Evolutionary conservation across 805 yeast species (phyloP).

Genomic region (Cyberlindnera saturnus): DNA sequence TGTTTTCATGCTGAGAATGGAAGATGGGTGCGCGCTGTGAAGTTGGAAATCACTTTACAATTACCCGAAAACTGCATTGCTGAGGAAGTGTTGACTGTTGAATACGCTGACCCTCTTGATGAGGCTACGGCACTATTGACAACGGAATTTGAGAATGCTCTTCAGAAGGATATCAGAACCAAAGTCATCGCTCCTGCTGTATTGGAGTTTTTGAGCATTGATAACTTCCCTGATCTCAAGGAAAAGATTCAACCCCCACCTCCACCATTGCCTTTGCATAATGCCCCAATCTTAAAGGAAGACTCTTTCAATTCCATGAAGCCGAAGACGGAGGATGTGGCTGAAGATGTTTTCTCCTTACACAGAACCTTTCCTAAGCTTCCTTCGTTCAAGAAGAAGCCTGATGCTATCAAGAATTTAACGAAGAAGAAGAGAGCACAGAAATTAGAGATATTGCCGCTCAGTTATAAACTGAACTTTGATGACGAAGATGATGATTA

Average conservation of each 20-base stretch:
- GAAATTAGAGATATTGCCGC: conserved; percentile 20
- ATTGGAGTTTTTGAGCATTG: conserved; percentile 52
- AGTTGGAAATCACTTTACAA: conserved; percentile 31
- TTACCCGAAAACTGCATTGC: conserved; percentile 14
- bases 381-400: conserved; percentile 20
- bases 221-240: conserved; percentile 45
- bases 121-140: conserved; percentile 55
- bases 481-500: conserved; percentile 12
- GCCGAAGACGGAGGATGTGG: conserved; percentile 5
- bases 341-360: conserved; percentile 20
- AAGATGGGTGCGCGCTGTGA: conserved; percentile 37
- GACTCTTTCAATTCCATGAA: neutral
- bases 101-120: conserved; percentile 35
- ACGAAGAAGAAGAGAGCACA: conserved; percentile 6
- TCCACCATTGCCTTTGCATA: conserved; percentile 2
- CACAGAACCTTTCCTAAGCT: conserved; percentile 8
- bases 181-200: conserved; percentile 66
- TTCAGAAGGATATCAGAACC: conserved; percentile 69
- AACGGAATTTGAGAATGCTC: conserved; percentile 56
- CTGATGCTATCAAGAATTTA: conserved; percentile 17
- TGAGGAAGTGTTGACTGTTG: conserved; percentile 4
- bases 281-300: neutral
- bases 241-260: conserved; percentile 25
- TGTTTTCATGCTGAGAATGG: conserved; percentile 63
- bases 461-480: conserved; percentile 15